Evolutionary conservation across 345 rosid genomes (phyloP), one percentile per base, ranked within the genome.

Genomic region (Pelargonium nanum): DNA sequence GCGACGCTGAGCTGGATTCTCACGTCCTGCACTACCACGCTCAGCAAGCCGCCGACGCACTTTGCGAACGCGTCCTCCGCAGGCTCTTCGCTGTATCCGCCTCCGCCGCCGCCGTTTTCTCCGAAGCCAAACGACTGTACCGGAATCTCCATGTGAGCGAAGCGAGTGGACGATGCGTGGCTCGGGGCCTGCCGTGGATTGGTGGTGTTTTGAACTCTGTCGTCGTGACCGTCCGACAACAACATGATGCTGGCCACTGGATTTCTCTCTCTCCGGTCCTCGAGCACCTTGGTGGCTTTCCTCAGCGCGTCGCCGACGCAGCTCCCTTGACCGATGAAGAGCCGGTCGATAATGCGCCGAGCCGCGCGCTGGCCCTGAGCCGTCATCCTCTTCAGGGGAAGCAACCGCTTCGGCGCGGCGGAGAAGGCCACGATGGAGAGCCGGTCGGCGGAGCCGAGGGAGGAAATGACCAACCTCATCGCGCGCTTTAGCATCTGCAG

Each of bases 261-360:
- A 67, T 91, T 91, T 65, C 77, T 84, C 66, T 81, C 87, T 55
- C 90, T 76, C 6, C 98, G 75, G 65, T 88, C 96, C 17, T 88
- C 96, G 0, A 91, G 88, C 73, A 88, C 95, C 71, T 74, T 86
- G 5, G 87, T 66, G 0, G 92, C 98, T 68, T 91, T 91, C 66
- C 78, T 78, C 69, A 88, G 78, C 60, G 87, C 90, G 8, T 88
- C 92, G 22, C 70, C 71, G 22, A 76, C 75, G 45, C 82, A 72
- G 0, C 77, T 80, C 56, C 87, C 94, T 48, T 79, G 84, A 28
- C 95, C 72, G 28, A 79, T 79, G 6, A 69, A 74, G 0, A 91
- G 82, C 32, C 87, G 76, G 59, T 88, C 95, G 17, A 83, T 59
- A 9, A 86, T 77, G 21, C 75, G 70, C 62, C 85, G 62, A 0